Percentiles rank a stretch among this genome's conserved stretches.
These are phyloP conservation scores for Cadophora sp. DNA, from an alignment of 2,329 filamentous ascomycete species.

Conservation along the genomic window DNA sequence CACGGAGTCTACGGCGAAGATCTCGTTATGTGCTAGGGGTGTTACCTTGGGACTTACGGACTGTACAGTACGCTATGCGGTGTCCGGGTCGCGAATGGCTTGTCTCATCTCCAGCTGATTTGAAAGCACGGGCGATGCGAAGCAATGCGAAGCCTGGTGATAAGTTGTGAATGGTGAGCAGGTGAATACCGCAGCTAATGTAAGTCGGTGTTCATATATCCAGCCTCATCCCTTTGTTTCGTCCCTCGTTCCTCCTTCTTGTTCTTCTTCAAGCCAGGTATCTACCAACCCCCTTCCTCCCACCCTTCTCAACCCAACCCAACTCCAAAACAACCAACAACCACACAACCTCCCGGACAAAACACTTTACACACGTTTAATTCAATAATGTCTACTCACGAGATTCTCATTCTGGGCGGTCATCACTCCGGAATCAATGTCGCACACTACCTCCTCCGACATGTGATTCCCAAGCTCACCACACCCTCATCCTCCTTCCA, in stretches of 20 bases:
- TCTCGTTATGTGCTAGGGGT: background rate
- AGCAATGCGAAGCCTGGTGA: background rate
- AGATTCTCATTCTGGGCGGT: slow-evolving; percentile 58
- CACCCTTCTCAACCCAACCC: background rate
- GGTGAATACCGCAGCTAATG: background rate
- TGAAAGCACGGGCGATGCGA: slow-evolving; percentile 4
- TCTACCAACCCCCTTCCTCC: background rate
- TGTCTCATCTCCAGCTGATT: slow-evolving; percentile 6
- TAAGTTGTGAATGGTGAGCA: background rate
- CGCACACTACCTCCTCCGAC: slow-evolving; percentile 59
- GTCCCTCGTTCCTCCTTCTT: background rate
- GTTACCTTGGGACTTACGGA: background rate
- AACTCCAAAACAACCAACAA: background rate
- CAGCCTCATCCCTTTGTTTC: background rate
- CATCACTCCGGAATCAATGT: slow-evolving; percentile 57
- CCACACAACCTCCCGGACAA: background rate
- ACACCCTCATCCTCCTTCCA: slow-evolving; percentile 50
- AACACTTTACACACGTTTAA: background rate
- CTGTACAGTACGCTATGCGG: background rate
- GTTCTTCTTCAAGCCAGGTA: background rate
- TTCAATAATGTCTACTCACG: slow-evolving; percentile 24
- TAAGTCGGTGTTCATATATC: background rate
- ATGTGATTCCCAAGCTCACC: slow-evolving; percentile 51
- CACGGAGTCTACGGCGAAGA: background rate
- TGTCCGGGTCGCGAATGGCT: background rate